Conservation (phyloP, 202 grass and related monocot species). For the Hordeum pubiflorum region DNA sequence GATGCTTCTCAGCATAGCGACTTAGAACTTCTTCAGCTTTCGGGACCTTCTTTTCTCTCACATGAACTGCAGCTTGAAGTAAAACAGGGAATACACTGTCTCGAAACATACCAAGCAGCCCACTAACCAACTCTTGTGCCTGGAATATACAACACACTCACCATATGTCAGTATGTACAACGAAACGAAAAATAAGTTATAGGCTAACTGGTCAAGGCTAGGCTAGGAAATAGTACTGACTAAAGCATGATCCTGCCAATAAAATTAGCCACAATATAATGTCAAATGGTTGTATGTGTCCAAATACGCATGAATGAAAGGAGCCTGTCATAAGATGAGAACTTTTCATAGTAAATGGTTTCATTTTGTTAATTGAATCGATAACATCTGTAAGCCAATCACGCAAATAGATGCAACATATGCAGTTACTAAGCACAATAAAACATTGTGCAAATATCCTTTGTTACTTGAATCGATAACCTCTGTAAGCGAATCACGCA, state of each 20-base stretch:
- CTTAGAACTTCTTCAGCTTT: conserved; percentile 87
- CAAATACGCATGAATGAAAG: not conserved
- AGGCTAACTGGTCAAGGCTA: not conserved
- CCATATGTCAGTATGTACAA: not conserved
- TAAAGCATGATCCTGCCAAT: not conserved
- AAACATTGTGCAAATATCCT: no score
- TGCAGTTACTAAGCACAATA: no score
- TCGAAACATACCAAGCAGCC: conserved; percentile 57
- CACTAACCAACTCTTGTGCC: conserved; percentile 70
- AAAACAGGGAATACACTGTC: conserved; percentile 59
- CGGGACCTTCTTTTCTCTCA: conserved; percentile 78
- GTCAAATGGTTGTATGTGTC: not conserved
- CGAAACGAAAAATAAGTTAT: not conserved
- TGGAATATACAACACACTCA: conserved; percentile 32
- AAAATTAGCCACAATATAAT: not conserved
- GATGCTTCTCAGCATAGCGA: conserved; percentile 52
- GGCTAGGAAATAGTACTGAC: not conserved
- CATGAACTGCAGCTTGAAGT: conserved; percentile 77
- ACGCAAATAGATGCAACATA: no score
- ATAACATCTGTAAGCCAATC: no score
- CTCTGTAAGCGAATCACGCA: no score
- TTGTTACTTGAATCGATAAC: no score
- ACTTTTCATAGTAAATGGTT: not conserved
- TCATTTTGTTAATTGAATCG: no score
- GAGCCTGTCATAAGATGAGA: not conserved